Conservation (phyloP, 2,329 filamentous ascomycete genomes). For the Camillea tinctor region DNA sequence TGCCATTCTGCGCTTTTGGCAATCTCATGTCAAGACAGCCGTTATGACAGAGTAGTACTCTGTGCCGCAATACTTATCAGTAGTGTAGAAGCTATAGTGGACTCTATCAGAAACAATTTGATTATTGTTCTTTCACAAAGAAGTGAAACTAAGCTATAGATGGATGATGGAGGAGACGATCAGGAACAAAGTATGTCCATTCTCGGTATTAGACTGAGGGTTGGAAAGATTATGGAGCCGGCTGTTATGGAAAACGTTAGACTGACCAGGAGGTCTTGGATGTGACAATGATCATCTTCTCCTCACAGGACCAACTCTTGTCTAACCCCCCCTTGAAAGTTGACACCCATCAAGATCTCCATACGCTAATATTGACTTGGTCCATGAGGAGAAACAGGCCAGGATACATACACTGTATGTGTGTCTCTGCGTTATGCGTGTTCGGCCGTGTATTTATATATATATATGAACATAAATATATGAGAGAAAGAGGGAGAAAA, state of each 20-base stretch:
- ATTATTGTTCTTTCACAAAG: not conserved
- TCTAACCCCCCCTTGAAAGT: not conserved
- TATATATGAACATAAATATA: too few relatives aligned
- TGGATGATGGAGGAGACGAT: not conserved
- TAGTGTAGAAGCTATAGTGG: not conserved
- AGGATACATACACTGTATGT: too few relatives aligned
- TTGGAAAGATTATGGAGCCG: not conserved
- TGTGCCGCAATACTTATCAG: slow-evolving; percentile 1
- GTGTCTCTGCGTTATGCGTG: too few relatives aligned
- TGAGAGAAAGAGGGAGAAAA: not conserved
- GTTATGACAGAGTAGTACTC: slow-evolving; percentile 7
- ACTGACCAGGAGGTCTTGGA: not conserved
- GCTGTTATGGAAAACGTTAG: not conserved
- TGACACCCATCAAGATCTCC: not conserved
- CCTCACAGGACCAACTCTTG: not conserved
- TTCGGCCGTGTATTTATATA: too few relatives aligned
- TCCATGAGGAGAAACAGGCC: not conserved
- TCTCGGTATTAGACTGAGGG: not conserved
- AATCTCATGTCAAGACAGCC: slow-evolving; percentile 14
- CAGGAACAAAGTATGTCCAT: not conserved
- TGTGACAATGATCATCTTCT: not conserved
- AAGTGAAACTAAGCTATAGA: not conserved
- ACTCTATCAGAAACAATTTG: not conserved
- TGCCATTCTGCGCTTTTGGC: slow-evolving; percentile 9
- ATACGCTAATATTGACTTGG: not conserved